A percentile compares a stretch with the other conserved stretches of the same genome.
Conservation (phyloP, 345 rosid species). For the Camelina hispida region DNA sequence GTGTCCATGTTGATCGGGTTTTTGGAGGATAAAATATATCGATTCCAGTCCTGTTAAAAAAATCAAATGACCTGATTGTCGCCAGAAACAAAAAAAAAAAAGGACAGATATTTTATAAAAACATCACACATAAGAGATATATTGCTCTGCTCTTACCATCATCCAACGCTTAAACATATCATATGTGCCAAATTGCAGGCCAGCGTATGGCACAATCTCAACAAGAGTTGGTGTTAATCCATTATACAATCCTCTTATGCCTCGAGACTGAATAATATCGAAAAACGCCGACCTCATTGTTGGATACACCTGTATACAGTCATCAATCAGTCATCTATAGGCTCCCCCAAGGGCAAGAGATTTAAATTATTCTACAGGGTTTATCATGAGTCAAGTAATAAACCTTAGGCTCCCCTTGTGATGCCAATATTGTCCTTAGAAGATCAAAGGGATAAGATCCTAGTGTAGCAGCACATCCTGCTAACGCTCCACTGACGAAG, state of each 20-base stretch:
- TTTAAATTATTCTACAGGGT: background rate
- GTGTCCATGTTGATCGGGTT: constrained; percentile 47
- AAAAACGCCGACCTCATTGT: constrained; percentile 93
- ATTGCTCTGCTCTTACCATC: constrained; percentile 54
- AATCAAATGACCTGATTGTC: constrained; percentile 18
- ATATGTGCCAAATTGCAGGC: constrained; percentile 95
- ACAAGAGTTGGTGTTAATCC: constrained; percentile 94
- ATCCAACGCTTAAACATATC: constrained; percentile 94
- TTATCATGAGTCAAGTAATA: constrained; percentile 10
- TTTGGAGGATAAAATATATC: constrained; percentile 42
- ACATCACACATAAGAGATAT: background rate
- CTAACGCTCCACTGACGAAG: constrained; percentile 83
- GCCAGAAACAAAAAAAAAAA: background rate
- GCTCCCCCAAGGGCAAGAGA: background rate
- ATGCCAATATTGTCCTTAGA: constrained; percentile 85
- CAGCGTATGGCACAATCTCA: constrained; percentile 96
- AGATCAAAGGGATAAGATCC: constrained; percentile 99
- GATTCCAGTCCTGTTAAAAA: constrained; percentile 73
- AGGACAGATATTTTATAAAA: background rate
- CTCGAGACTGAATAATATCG: constrained; percentile 74
- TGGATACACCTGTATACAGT: constrained; percentile 72
- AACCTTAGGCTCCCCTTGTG: constrained; percentile 99
- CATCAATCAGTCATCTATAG: too few species aligned
- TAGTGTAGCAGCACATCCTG: constrained; percentile 95
- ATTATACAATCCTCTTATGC: constrained; percentile 83